These are phyloP conservation scores for Teratosphaeria viscida DNA, from an alignment of 2,329 filamentous ascomycete species.

Conservation along the genomic window DNA sequence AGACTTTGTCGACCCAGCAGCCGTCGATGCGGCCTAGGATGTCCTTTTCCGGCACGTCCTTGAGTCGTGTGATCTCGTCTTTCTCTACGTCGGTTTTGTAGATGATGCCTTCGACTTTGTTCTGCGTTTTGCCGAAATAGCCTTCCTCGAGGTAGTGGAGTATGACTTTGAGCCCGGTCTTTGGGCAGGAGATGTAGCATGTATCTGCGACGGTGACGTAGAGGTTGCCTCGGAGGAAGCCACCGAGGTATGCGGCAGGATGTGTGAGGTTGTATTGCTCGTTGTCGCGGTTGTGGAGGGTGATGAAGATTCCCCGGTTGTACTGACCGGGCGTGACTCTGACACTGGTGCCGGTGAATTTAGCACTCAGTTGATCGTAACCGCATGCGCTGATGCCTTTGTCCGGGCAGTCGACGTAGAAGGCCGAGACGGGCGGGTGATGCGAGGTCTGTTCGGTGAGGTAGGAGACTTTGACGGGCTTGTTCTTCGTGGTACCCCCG, in stretches of 20 bases:
- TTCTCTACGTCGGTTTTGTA: constrained; percentile 73
- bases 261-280: constrained; percentile 95
- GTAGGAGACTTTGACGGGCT: constrained; percentile 72
- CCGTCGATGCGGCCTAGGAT: constrained; percentile 74
- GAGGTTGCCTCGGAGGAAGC: constrained; percentile 75
- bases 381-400: constrained; percentile 79
- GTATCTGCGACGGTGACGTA: constrained; percentile 83
- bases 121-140: constrained; percentile 84
- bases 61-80: constrained; percentile 67
- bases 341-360: constrained; percentile 92
- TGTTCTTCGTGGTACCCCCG: constrained; percentile 24
- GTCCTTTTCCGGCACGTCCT: constrained; percentile 77
- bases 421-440: constrained; percentile 93
- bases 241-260: constrained; percentile 84
- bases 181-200: constrained; percentile 80
- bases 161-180: constrained; percentile 84
- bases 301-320: constrained; percentile 94
- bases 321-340: constrained; percentile 85
- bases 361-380: constrained; percentile 92
- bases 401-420: constrained; percentile 84
- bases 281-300: constrained; percentile 63
- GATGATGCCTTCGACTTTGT: constrained; percentile 81
- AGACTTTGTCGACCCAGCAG: constrained; percentile 67
- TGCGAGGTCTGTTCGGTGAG: constrained; percentile 97
- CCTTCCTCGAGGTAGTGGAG: constrained; percentile 89